Evolutionary conservation across 2,329 filamentous ascomycete species (phyloP).

Genomic region (Xylaria sp.): DNA sequence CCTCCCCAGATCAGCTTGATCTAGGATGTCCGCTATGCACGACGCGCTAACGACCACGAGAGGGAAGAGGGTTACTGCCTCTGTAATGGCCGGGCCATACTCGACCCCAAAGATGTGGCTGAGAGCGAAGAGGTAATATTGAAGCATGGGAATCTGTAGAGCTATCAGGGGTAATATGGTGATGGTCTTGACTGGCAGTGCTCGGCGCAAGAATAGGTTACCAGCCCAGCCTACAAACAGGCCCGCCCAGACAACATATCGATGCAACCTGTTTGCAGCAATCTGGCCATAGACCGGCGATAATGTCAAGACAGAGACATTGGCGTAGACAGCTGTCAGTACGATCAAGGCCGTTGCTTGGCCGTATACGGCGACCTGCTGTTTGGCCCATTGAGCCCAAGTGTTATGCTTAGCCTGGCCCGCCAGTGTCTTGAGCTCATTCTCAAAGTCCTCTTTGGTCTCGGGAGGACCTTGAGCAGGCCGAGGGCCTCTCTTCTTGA

Average conservation of each 20-base stretch:
- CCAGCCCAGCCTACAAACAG: conserved; percentile 75
- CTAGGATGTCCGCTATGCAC: conserved; percentile 67
- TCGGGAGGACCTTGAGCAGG: conserved; percentile 46
- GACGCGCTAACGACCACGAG: conserved; percentile 68
- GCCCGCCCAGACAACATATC: conserved; percentile 66
- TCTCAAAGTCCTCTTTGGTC: conserved; percentile 59
- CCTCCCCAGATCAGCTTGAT: conserved; percentile 61
- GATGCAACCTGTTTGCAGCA: conserved; percentile 75
- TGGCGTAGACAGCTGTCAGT: conserved; percentile 68
- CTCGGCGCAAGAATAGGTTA: conserved; percentile 61
- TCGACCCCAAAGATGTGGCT: conserved; percentile 70
- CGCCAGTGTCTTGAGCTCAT: conserved; percentile 59
- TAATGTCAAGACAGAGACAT: conserved; percentile 75
- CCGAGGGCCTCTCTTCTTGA: conserved; percentile 35
- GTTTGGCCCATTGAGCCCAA: conserved; percentile 41
- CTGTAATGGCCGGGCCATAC: conserved; percentile 77
- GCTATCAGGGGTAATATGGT: conserved; percentile 73
- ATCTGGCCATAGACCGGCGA: conserved; percentile 90
- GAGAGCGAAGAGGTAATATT: conserved; percentile 71
- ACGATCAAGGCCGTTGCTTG: conserved; percentile 53
- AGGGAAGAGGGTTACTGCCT: conserved; percentile 74
- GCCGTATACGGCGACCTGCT: conserved; percentile 50
- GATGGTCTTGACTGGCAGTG: conserved; percentile 55
- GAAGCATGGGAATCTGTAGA: conserved; percentile 73
- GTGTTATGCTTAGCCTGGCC: conserved; percentile 42